Conservation (phyloP, 352 stramenopile species). For the Pythium sukuiense region DNA sequence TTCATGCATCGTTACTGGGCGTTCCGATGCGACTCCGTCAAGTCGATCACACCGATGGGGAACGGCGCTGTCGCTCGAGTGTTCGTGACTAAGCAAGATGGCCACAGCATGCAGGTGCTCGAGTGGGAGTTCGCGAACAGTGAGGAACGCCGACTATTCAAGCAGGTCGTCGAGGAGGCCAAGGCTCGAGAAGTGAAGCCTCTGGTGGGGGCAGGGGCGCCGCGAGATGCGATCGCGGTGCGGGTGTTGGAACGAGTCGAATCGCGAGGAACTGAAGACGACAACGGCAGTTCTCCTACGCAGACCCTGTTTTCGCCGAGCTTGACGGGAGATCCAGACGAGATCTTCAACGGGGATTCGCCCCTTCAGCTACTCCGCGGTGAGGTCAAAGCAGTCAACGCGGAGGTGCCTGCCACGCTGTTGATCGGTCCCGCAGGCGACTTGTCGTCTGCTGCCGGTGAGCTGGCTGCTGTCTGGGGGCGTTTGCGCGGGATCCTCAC, state of each 20-base stretch:
- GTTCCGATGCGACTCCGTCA: slow-evolving; percentile 72
- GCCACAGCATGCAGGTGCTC: slow-evolving; percentile 51
- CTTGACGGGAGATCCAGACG: neutral
- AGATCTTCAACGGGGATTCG: slow-evolving; percentile 9
- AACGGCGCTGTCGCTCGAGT: slow-evolving; percentile 33
- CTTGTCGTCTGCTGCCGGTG: slow-evolving; percentile 32
- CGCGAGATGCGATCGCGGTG: neutral
- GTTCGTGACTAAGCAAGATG: slow-evolving; percentile 56
- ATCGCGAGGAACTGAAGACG: neutral
- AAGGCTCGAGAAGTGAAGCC: slow-evolving; percentile 19
- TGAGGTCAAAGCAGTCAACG: slow-evolving; percentile 43
- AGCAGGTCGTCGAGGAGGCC: slow-evolving; percentile 42
- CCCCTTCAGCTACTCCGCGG: slow-evolving; percentile 31
- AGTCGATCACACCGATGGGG: slow-evolving; percentile 15
- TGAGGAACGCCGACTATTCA: slow-evolving; percentile 64
- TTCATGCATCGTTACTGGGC: slow-evolving; percentile 84
- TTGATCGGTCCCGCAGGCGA: slow-evolving; percentile 64
- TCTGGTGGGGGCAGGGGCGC: neutral
- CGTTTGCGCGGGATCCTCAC: slow-evolving; percentile 60
- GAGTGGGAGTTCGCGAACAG: slow-evolving; percentile 80
- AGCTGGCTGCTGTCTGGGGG: slow-evolving; percentile 60
- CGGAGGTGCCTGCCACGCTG: slow-evolving; percentile 51
- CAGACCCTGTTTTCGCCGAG: neutral
- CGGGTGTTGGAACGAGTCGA: neutral
- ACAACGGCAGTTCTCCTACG: neutral